Evolutionary conservation across 2,329 filamentous ascomycete species (phyloP), one percentile per base, ranked within the genome.

Genomic region (Cercospora nicotianae): DNA sequence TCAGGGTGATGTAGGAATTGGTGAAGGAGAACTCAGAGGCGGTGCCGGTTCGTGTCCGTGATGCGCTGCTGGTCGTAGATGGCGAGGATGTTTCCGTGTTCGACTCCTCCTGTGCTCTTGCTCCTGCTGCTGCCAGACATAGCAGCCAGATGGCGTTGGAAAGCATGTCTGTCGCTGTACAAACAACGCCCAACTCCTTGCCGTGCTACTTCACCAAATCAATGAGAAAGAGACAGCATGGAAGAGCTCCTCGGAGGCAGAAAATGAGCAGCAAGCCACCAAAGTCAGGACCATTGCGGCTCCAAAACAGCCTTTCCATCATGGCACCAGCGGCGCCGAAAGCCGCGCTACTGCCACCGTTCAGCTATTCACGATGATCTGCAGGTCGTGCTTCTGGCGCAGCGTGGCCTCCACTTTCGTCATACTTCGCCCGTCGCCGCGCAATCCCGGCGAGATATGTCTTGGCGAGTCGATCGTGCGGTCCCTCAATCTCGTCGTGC

Each of bases 41-140:
- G 5, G 42, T 59, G 8, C 61, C 31, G 13, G 57, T 31, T 13
- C 7, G 33, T 48, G 23, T 63, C 18, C 57, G 48, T 5, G 48
- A 57, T 42, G 20, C 57, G 31, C 18, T 65, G 64, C 63, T 67
- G 3, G 73, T 71, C 5, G 70, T 66, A 12, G 73, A 69, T 61
- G 75, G 73, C 12, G 73, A 75, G 28, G 75, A 74, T 13, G 48
- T 39, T 51, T 26, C 45, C 26, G 75, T 73, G 59, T 76, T 72
- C 20, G 67, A 68, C 3, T 55, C 63, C 42, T 74, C 73, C 65
- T 75, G 72, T 58, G 76, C 70, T 74, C 69, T 68, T 71, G 76
- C 67, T 73, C 75, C 66, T n/a, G 76, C 63, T 36, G 77, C 77
- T 60, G 80, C 72, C n/a, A 81, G 69, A 69, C 76, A 75, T 23